These are phyloP conservation scores for Sistotremastrum niveocremeum DNA, from an alignment of 768 basidiomycete species.

Conservation along the genomic window DNA sequence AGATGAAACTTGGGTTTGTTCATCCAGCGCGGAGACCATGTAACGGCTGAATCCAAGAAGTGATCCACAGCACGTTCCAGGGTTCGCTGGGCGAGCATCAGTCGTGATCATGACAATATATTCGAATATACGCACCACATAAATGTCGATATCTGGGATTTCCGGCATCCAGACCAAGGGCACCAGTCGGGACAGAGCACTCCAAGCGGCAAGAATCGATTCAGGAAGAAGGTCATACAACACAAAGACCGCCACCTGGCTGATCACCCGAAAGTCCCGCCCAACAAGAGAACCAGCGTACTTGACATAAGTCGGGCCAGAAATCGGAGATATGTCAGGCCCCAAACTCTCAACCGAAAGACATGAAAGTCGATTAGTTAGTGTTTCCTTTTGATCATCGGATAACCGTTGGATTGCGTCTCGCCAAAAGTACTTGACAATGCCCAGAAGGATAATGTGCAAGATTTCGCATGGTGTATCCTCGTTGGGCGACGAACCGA, in stretches of 20 bases:
- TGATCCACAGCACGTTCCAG: conserved; percentile 20
- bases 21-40: conserved; percentile 21
- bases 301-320: conserved; percentile 20
- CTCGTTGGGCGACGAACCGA: neutral
- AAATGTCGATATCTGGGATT: conserved; percentile 20
- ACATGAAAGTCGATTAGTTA: too few relatives aligned
- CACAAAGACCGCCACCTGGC: conserved; percentile 7
- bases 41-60: conserved; percentile 21
- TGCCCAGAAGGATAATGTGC: conserved; percentile 31
- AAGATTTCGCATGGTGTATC: neutral
- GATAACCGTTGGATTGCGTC: too few relatives aligned
- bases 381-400: too few relatives aligned
- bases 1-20: conserved; percentile 34
- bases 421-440: conserved; percentile 37
- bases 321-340: conserved; percentile 18
- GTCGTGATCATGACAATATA: neutral
- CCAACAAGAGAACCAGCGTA: conserved; percentile 27
- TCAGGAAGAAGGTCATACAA: conserved; percentile 22
- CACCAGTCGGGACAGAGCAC: conserved; percentile 18
- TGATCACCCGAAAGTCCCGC: conserved; percentile 19
- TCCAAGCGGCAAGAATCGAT: conserved; percentile 19
- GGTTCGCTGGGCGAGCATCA: conserved; percentile 6
- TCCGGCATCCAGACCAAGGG: conserved; percentile 27
- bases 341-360: too few relatives aligned
- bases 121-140: conserved; percentile 21